Percentiles rank a stretch among this genome's conserved stretches.
phyloP scores from a whole-genome alignment of 495 filamentous ascomycete species.

The Penicillium parvum region DNA sequence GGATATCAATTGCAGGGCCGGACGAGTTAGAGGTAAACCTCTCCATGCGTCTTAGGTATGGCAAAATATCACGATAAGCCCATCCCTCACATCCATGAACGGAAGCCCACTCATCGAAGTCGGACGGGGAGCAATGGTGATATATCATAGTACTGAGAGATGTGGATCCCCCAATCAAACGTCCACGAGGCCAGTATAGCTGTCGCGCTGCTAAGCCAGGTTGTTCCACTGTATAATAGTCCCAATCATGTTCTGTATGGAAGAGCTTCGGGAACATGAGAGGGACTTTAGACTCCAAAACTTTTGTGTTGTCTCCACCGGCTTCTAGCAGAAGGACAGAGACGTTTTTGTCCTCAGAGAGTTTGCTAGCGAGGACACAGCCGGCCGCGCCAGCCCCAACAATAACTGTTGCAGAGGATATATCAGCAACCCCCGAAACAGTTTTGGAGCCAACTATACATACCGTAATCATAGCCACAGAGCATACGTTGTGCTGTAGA shows the following conservation, averaged over 20 bases:
- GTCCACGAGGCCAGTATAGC: constrained; percentile 22
- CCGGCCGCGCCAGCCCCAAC: constrained; percentile 41
- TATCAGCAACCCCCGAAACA: neutral
- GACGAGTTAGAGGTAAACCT: constrained; percentile 15
- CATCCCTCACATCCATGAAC: constrained; percentile 20
- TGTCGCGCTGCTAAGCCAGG: constrained; percentile 11
- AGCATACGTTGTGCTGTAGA: constrained; percentile 11
- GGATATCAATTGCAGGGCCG: constrained; percentile 12
- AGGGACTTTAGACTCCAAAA: constrained; percentile 19
- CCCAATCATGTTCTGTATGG: constrained; percentile 21
- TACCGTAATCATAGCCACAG: constrained; percentile 19
- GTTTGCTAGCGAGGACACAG: constrained; percentile 45
- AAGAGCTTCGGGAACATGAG: constrained; percentile 19
- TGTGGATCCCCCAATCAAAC: constrained; percentile 15
- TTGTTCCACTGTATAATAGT: constrained; percentile 22
- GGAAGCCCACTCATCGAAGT: constrained; percentile 19
- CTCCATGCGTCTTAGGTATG: constrained; percentile 18
- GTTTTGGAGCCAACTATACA: neutral
- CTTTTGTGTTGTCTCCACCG: constrained; percentile 34
- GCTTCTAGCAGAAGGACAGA: constrained; percentile 47
- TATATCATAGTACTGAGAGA: constrained; percentile 25
- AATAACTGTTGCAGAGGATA: constrained; percentile 13
- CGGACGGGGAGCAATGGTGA: constrained; percentile 17
- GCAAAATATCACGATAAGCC: constrained; percentile 12
- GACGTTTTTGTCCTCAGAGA: constrained; percentile 42